Evolutionary conservation across 257 asterid species (phyloP).

Genomic region (Solanum tarapatanum): DNA sequence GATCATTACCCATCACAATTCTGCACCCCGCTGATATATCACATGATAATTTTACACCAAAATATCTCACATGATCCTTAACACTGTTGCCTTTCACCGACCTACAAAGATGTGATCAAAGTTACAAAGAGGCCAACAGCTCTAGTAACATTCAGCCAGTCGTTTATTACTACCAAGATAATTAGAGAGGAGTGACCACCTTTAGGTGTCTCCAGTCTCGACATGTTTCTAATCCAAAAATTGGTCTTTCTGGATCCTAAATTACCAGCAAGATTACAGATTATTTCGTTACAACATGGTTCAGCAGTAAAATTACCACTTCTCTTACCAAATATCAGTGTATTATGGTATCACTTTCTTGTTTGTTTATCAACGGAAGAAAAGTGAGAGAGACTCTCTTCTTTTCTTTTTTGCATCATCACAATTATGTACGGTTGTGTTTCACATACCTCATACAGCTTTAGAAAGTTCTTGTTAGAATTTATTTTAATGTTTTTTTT

Average conservation of each 20-base stretch:
- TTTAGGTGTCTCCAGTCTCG: neutral
- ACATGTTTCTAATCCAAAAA: neutral
- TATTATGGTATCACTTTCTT: neutral
- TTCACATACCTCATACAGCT: neutral
- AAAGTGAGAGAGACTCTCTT: neutral
- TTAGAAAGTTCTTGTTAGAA: neutral
- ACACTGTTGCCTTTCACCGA: slow-evolving; percentile 88
- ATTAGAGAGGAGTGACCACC: neutral
- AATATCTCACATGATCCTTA: slow-evolving; percentile 66
- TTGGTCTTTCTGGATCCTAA: neutral
- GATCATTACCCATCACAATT: slow-evolving; percentile 46
- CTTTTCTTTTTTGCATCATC: neutral
- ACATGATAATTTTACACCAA: slow-evolving; percentile 65
- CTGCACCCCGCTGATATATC: slow-evolving; percentile 43
- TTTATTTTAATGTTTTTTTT: neutral
- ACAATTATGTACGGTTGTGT: neutral
- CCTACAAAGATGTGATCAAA: slow-evolving; percentile 28
- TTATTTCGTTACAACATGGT: neutral
- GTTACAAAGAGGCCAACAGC: neutral
- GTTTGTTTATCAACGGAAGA: neutral
- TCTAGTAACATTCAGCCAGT: neutral
- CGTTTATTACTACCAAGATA: neutral
- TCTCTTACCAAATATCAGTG: neutral
- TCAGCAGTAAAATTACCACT: neutral
- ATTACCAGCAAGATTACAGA: neutral